Conservation (phyloP, 805 yeast genomes). For the Kregervanrija pseudodelftensis region DNA sequence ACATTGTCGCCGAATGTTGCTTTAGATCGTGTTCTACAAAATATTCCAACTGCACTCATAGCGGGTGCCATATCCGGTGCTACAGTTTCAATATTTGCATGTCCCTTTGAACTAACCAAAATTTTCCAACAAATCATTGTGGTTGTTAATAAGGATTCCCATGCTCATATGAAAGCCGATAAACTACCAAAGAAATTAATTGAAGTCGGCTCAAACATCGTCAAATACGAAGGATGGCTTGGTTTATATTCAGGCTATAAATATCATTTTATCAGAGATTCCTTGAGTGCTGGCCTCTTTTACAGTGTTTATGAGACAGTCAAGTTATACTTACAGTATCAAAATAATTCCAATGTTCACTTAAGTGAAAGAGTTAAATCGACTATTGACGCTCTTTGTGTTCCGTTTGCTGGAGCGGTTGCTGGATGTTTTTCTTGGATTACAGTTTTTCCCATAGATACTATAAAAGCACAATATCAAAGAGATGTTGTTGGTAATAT, state of each 20-base stretch:
- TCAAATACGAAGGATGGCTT: constrained; percentile 48
- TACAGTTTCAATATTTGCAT: constrained; percentile 54
- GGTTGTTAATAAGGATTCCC: constrained; percentile 31
- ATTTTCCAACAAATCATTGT: constrained; percentile 69
- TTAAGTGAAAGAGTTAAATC: constrained; percentile 2
- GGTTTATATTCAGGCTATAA: constrained; percentile 71
- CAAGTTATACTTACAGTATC: constrained; percentile 40
- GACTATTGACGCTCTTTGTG: constrained; percentile 33
- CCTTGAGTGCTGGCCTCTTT: constrained; percentile 64
- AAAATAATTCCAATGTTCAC: constrained; percentile 4
- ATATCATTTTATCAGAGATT: constrained; percentile 63
- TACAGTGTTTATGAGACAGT: constrained; percentile 70
- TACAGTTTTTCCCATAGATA: constrained; percentile 72
- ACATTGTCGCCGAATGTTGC: too few species aligned
- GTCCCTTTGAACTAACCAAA: constrained; percentile 84
- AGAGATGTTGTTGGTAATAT: constrained; percentile 66
- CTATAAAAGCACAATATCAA: constrained; percentile 69
- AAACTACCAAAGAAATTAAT: constrained; percentile 27
- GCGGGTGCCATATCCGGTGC: constrained; percentile 68
- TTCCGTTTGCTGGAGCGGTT: constrained; percentile 69
- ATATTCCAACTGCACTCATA: constrained; percentile 39
- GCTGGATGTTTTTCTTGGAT: constrained; percentile 75
- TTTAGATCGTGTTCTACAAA: constrained; percentile 17
- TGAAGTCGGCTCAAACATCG: constrained; percentile 44
- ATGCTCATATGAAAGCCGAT: constrained; percentile 12